phyloP scores from a whole-genome alignment of 2,329 filamentous ascomycete species.

The Colletotrichum sp. region DNA sequence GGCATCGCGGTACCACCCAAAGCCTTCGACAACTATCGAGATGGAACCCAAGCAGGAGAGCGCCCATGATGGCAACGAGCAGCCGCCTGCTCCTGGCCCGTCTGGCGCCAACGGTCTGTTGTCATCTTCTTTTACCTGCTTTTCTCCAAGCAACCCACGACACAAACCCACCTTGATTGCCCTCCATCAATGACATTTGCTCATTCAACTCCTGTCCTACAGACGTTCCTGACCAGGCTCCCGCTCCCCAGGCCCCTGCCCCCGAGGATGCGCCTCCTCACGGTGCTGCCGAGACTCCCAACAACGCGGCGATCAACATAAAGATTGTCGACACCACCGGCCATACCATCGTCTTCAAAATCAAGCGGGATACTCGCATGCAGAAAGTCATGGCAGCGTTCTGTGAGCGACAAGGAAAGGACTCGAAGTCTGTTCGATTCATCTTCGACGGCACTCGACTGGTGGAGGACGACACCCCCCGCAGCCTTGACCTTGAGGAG shows the following conservation, averaged over 20 bases:
- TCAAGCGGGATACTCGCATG: background rate
- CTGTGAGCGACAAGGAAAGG: background rate
- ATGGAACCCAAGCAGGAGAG: background rate
- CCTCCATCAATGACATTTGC: background rate
- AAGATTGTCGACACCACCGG: background rate
- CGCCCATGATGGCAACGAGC: background rate
- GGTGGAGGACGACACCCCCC: background rate
- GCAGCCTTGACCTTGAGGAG: background rate
- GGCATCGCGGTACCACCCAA: background rate
- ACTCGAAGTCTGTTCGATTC: background rate
- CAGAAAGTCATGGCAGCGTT: background rate
- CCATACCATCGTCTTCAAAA: background rate
- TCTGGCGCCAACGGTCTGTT: background rate
- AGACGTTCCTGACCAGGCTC: background rate
- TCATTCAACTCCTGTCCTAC: background rate
- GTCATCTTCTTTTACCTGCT: background rate
- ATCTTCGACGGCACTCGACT: background rate
- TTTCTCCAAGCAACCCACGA: background rate
- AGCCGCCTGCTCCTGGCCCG: background rate
- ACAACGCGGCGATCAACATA: background rate
- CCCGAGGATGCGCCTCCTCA: background rate
- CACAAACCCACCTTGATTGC: background rate
- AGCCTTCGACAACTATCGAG: background rate
- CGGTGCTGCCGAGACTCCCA: background rate
- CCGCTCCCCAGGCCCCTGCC: background rate